Base-by-base conservation (phyloP, 106 monocot species). In the Platanthera guangdongensis region DNA sequence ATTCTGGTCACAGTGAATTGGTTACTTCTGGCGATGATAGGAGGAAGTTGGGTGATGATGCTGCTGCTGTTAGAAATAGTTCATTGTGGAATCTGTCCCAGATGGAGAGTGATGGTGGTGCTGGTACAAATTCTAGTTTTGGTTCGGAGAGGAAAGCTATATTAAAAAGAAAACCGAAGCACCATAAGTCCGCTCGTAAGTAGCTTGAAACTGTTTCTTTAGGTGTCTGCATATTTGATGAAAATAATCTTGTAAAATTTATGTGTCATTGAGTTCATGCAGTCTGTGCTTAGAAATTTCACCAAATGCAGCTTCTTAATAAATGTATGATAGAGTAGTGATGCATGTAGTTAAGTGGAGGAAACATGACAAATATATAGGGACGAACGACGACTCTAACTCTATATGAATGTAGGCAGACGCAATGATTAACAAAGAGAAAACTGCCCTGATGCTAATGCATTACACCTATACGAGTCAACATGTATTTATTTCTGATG, bases 81-180 rank as follows among this genome's bases (percentile, higher is more conserved):
- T 47, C 15, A 10, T 55, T 50, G 0, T 28, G 18, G 45, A 45
- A 50, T 57, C 16, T 52, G 8, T 22, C 48, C 62, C 51, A 78
- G 12, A 16, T 71, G 45, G 64, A 53, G 10, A 73, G 55, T 19
- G 74, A 11, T 75, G 9, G 53, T 72, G 16, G 19, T 75, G 69
- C 55, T 50, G 48, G 32, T 55, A 28, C 15, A n/a, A 13, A 78
- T 16, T 19, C 57, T 55, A 12, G 57, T 53, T 81, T 79, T 45
- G 57, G 49, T 65, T 70, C 75, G 11, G 82, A 55, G 32, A 89
- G 76, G 70, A 82, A 79, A 18, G 50, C 79, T 18, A 71, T 39
- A 48, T 71, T 57, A 46, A 86, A 89, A 52, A 86, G 68, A 77
- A 89, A 84, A 49, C 52, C 89, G 49, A 89, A 79, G 76, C 75